Conservation (phyloP, 1,139 yeast species). For the Scheffersomyces insectosa region DNA sequence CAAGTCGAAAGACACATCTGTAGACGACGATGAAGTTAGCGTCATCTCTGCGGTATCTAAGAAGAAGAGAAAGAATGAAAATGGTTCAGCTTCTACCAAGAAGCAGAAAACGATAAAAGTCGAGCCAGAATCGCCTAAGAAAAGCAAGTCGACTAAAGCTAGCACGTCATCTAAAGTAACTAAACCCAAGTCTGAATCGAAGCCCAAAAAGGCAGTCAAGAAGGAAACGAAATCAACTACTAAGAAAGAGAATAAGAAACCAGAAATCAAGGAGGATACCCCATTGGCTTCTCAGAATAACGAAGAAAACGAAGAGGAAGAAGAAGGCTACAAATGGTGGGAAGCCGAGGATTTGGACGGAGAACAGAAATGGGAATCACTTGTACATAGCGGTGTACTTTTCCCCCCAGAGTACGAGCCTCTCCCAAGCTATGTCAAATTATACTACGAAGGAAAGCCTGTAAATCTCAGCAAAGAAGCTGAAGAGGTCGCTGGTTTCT, state of each 20-base stretch:
- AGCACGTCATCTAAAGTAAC: neutral
- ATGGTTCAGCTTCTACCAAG: slow-evolving; percentile 2
- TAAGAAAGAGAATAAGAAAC: slow-evolving; percentile 1
- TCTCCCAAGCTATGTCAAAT: slow-evolving; percentile 74
- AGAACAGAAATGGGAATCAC: slow-evolving; percentile 78
- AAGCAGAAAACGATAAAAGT: slow-evolving; percentile 1
- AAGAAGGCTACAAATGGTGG: slow-evolving; percentile 81
- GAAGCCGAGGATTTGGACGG: slow-evolving; percentile 71
- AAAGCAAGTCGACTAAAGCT: neutral
- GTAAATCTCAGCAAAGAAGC: slow-evolving; percentile 76
- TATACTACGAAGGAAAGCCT: slow-evolving; percentile 74
- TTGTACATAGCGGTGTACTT: slow-evolving; percentile 87
- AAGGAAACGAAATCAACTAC: slow-evolving; percentile 3
- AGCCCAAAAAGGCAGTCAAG: slow-evolving; percentile 3
- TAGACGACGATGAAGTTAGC: slow-evolving; percentile 1
- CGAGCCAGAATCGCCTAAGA: slow-evolving; percentile 1
- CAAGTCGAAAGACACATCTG: slow-evolving; percentile 3
- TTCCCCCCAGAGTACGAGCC: slow-evolving; percentile 94
- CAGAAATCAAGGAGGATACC: slow-evolving; percentile 12
- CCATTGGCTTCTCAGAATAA: slow-evolving; percentile 1
- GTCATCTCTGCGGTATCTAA: slow-evolving; percentile 3
- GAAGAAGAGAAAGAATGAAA: slow-evolving; percentile 4
- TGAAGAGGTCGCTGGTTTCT: slow-evolving; percentile 96
- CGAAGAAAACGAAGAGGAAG: slow-evolving; percentile 55
- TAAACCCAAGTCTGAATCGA: slow-evolving; percentile 3